Evolutionary conservation across 345 rosid species (phyloP).

Genomic region (Arabis alpina): DNA sequence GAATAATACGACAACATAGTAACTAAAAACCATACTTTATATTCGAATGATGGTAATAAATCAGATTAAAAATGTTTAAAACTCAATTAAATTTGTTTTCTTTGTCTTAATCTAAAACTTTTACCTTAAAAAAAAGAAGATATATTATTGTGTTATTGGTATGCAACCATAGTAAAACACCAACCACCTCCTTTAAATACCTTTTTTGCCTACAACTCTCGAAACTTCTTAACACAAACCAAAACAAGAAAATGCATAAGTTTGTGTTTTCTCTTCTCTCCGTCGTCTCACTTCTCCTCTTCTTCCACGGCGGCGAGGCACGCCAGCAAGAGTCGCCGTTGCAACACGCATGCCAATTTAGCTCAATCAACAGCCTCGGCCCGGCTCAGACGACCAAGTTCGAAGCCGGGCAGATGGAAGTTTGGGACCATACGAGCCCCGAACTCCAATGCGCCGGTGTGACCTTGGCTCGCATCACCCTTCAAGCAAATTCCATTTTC

Average conservation of each 20-base stretch:
- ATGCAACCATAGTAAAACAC: slow-evolving; percentile 1
- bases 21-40: background rate
- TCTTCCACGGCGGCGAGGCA: slow-evolving; percentile 46
- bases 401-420: slow-evolving; percentile 64
- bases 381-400: slow-evolving; percentile 50
- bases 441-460: slow-evolving; percentile 69
- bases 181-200: slow-evolving; percentile 24
- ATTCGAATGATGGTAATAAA: background rate
- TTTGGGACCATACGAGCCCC: slow-evolving; percentile 58
- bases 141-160: background rate
- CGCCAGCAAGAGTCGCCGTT: slow-evolving; percentile 37
- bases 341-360: slow-evolving; percentile 53
- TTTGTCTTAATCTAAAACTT: background rate
- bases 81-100: background rate
- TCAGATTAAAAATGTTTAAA: background rate
- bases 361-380: slow-evolving; percentile 46
- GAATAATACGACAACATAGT: too few species aligned
- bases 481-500: slow-evolving; percentile 58
- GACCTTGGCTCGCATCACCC: slow-evolving; percentile 50
- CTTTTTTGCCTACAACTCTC: background rate
- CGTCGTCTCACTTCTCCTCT: slow-evolving; percentile 46
- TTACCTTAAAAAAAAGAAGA: too few species aligned
- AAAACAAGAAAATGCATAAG: slow-evolving; percentile 31
- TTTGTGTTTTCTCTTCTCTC: slow-evolving; percentile 38
- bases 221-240: background rate